A percentile compares a stretch with the other conserved stretches of the same genome.
phyloP scores from a whole-genome alignment of 2,329 filamentous ascomycete species.

The Aspergillus tubingensis region DNA sequence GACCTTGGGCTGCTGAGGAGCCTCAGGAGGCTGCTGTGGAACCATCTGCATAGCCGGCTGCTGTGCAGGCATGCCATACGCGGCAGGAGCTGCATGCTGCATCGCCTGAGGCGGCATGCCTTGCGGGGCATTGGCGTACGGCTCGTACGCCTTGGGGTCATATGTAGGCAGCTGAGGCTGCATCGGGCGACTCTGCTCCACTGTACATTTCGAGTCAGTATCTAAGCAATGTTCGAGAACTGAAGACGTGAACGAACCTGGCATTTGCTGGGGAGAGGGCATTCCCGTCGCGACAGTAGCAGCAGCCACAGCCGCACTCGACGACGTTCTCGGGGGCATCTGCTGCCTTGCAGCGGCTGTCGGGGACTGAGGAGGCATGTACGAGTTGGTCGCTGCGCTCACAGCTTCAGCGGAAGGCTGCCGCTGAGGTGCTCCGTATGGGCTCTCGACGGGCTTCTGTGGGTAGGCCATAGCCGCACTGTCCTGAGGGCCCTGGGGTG shows the following conservation, averaged over 20 bases:
- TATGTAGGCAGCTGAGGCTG: slow-evolving; percentile 33
- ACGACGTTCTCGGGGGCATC: slow-evolving; percentile 51
- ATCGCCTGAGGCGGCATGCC: slow-evolving; percentile 39
- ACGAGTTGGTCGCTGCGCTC: slow-evolving; percentile 46
- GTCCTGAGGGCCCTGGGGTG: slow-evolving; percentile 47
- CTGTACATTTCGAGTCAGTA: slow-evolving; percentile 22
- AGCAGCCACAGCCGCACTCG: slow-evolving; percentile 48
- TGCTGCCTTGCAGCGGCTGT: slow-evolving; percentile 45
- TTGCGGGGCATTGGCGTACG: slow-evolving; percentile 47
- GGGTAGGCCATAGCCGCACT: slow-evolving; percentile 38
- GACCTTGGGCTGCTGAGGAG: slow-evolving; percentile 43
- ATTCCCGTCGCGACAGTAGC: slow-evolving; percentile 53
- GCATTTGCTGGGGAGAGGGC: slow-evolving; percentile 46
- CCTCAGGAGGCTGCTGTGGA: slow-evolving; percentile 30
- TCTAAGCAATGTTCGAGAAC: not conserved
- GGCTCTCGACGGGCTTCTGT: slow-evolving; percentile 39
- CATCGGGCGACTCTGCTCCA: slow-evolving; percentile 45
- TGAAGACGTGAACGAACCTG: slow-evolving; percentile 33
- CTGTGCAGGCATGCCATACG: slow-evolving; percentile 32
- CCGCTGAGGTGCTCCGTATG: slow-evolving; percentile 39
- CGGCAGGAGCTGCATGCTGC: slow-evolving; percentile 25
- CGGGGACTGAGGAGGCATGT: slow-evolving; percentile 50
- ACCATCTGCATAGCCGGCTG: slow-evolving; percentile 25
- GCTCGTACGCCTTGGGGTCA: slow-evolving; percentile 52
- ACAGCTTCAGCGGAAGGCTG: slow-evolving; percentile 44